Evolutionary conservation across 495 filamentous ascomycete species (phyloP).

Genomic region (Acidiella bohemica): DNA sequence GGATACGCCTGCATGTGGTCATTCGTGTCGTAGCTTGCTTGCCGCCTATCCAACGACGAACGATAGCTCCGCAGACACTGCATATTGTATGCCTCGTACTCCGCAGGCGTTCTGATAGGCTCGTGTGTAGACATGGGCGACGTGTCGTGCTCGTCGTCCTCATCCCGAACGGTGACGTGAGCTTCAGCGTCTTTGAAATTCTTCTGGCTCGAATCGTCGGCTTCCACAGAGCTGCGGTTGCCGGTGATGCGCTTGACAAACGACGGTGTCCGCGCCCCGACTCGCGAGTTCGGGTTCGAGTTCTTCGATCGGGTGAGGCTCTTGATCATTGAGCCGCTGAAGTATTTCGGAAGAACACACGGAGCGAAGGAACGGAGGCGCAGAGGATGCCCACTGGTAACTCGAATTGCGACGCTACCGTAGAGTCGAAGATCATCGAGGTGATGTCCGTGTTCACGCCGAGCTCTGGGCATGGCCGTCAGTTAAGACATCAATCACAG

Average conservation of each 20-base stretch:
- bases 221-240: not conserved
- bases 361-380: conserved; percentile 3
- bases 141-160: not conserved
- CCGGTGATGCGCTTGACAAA: not conserved
- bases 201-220: not conserved
- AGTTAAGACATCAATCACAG: not conserved
- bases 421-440: conserved; percentile 3
- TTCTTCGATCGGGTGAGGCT: no score
- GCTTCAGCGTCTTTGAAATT: not conserved
- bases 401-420: conserved; percentile 1
- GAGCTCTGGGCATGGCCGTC: not conserved
- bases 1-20: no score
- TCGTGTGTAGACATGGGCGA: not conserved
- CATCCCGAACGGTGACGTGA: not conserved
- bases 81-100: not conserved
- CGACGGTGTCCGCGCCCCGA: not conserved
- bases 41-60: no score
- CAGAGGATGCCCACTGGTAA: conserved; percentile 6
- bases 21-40: no score
- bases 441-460: conserved; percentile 9
- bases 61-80: no score
- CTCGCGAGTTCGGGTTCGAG: not conserved
- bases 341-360: conserved; percentile 3
- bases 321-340: not conserved
- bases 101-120: not conserved